phyloP scores from a whole-genome alignment of 768 basidiomycete genomes.

The Suillus decipiens region DNA sequence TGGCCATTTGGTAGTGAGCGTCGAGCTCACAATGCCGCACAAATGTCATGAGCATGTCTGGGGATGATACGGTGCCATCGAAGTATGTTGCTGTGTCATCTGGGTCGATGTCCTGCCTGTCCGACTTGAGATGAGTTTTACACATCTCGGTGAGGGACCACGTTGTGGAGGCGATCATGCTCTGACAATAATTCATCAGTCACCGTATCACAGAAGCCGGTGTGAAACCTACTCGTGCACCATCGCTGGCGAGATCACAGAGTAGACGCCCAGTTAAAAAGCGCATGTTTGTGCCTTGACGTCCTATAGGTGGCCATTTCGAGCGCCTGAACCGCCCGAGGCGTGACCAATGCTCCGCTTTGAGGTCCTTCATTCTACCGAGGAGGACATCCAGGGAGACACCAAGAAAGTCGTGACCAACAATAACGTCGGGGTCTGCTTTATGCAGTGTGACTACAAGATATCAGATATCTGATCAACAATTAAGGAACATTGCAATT shows the following conservation, averaged over 20 bases:
- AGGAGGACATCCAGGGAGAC: constrained; percentile 89
- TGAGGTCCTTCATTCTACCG: constrained; percentile 87
- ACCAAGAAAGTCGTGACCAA: constrained; percentile 94
- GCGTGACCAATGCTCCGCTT: constrained; percentile 92
- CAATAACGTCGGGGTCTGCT: constrained; percentile 90
- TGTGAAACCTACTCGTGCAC: constrained; percentile 69
- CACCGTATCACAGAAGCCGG: background rate
- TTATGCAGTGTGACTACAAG: constrained; percentile 69
- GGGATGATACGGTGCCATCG: constrained; percentile 76
- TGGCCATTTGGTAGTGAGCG: constrained; percentile 97
- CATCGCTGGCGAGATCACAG: constrained; percentile 93
- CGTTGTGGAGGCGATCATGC: constrained; percentile 96
- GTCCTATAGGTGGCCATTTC: constrained; percentile 80
- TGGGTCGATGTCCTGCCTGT: constrained; percentile 92
- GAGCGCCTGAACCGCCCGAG: constrained; percentile 86
- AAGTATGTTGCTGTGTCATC: constrained; percentile 93
- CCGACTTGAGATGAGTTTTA: constrained; percentile 79
- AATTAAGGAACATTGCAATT: background rate
- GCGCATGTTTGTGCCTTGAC: constrained; percentile 79
- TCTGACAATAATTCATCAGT: constrained; percentile 43
- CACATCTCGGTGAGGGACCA: constrained; percentile 99
- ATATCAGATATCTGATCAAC: constrained; percentile 10
- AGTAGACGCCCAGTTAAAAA: constrained; percentile 85
- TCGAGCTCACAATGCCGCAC: constrained; percentile 94
- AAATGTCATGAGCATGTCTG: constrained; percentile 82